Percentiles rank a stretch among this genome's conserved stretches.
These are phyloP conservation scores for Nymphaea thermarum DNA, from an alignment of 164 flowering plant genomes.

Conservation along the genomic window DNA sequence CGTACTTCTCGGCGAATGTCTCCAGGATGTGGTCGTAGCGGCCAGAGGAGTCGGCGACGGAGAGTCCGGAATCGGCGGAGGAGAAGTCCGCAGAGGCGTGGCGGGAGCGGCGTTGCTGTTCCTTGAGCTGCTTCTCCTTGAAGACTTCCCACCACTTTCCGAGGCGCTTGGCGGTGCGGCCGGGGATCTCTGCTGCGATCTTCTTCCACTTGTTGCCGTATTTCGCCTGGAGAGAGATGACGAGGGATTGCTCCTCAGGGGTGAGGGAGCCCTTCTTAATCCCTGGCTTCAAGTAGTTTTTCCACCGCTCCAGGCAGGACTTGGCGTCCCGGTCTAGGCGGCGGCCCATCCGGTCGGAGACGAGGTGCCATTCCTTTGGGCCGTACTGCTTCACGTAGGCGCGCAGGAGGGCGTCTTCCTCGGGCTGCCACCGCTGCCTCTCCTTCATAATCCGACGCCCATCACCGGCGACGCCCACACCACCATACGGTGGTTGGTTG, in stretches of 20 bases:
- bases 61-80: background rate
- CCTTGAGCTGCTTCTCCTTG: conserved; percentile 32
- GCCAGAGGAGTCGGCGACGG: background rate
- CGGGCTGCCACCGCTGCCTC: conserved; percentile 40
- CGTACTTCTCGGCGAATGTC: conserved; percentile 36
- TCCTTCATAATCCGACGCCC: conserved; percentile 14
- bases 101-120: conserved; percentile 2
- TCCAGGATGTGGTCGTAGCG: conserved; percentile 32
- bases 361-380: conserved; percentile 36
- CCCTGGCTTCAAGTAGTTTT: conserved; percentile 44
- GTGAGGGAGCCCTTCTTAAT: conserved; percentile 38
- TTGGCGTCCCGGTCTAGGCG: conserved; percentile 33
- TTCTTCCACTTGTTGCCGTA: conserved; percentile 48
- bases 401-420: conserved; percentile 35
- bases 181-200: conserved; percentile 36
- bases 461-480: background rate
- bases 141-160: conserved; percentile 58
- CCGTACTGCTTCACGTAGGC: conserved; percentile 43
- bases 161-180: conserved; percentile 37
- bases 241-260: conserved; percentile 26
- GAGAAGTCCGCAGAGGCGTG: background rate
- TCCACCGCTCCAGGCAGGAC: conserved; percentile 42
- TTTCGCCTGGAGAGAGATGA: conserved; percentile 38
- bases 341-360: conserved; percentile 30
- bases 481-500: background rate